Conservation (phyloP, 306 rosid species). For the Arachis stenosperma region DNA sequence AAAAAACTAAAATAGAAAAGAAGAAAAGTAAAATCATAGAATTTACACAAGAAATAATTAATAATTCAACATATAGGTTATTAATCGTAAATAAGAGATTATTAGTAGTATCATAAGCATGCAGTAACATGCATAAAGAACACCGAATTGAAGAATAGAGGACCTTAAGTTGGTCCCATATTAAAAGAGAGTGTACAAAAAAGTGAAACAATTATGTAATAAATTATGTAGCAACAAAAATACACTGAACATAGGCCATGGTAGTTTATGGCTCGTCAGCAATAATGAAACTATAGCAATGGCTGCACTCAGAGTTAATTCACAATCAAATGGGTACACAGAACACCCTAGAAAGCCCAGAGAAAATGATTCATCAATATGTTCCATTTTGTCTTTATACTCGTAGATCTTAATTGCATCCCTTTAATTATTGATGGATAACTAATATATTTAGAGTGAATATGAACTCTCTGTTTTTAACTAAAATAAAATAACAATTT, state of each 20-base stretch:
- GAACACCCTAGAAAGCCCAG: background rate
- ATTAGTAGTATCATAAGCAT: no score
- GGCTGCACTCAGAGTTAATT: background rate
- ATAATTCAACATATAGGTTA: background rate
- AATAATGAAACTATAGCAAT: slow-evolving; percentile 43
- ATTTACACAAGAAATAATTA: no score
- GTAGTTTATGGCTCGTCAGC: slow-evolving; percentile 32
- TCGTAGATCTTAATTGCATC: slow-evolving; percentile 13
- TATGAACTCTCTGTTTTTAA: no score
- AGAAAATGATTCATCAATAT: slow-evolving; percentile 13
- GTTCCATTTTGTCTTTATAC: slow-evolving; percentile 33
- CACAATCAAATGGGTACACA: background rate
- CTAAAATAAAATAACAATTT: no score
- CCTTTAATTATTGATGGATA: no score
- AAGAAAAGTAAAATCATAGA: no score
- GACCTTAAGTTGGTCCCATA: background rate
- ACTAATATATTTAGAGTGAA: no score
- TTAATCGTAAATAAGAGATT: background rate
- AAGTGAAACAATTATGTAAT: background rate
- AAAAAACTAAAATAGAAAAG: no score
- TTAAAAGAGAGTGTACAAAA: background rate
- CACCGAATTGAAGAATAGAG: background rate
- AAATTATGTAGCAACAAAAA: background rate
- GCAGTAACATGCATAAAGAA: background rate
- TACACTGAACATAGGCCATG: slow-evolving; percentile 27